A percentile compares a stretch with the other conserved stretches of the same genome.
These are phyloP conservation scores for Plasmodium inui DNA, from an alignment of 169 alveolate species.

Conservation along the genomic window DNA sequence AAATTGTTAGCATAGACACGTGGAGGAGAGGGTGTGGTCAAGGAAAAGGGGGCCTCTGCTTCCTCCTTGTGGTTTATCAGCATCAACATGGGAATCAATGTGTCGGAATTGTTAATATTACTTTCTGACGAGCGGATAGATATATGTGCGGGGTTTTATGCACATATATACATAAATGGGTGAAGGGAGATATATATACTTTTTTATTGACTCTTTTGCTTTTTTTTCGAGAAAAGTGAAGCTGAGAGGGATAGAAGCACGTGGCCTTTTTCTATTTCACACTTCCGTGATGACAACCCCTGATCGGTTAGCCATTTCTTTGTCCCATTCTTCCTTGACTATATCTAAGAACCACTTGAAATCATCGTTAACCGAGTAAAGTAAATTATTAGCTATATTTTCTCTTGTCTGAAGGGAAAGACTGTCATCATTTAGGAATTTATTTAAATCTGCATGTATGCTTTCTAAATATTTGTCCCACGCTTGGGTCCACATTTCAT, in stretches of 20 bases:
- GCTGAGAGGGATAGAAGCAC: neutral
- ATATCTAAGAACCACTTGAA: neutral
- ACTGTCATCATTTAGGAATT: neutral
- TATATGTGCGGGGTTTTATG: neutral
- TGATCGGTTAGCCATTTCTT: neutral
- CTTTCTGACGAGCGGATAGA: neutral
- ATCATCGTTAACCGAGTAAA: neutral
- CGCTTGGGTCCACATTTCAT: conserved; percentile 21
- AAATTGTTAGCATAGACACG: neutral
- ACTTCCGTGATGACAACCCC: neutral
- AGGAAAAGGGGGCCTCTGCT: too few species aligned
- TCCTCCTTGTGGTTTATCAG: too few species aligned
- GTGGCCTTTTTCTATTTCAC: neutral
- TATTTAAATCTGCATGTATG: conserved; percentile 7
- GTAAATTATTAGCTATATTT: neutral
- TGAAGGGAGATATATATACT: too few species aligned
- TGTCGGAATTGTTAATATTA: neutral
- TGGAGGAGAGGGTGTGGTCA: neutral
- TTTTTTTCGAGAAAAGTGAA: neutral
- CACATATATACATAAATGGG: neutral
- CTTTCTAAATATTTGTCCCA: conserved; percentile 11
- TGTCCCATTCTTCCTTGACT: conserved; percentile 28
- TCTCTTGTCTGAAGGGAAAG: neutral
- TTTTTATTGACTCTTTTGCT: too few species aligned
- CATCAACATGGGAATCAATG: neutral